phyloP scores from a whole-genome alignment of 805 yeast species.

The Jamesozyma jinghongensis region DNA sequence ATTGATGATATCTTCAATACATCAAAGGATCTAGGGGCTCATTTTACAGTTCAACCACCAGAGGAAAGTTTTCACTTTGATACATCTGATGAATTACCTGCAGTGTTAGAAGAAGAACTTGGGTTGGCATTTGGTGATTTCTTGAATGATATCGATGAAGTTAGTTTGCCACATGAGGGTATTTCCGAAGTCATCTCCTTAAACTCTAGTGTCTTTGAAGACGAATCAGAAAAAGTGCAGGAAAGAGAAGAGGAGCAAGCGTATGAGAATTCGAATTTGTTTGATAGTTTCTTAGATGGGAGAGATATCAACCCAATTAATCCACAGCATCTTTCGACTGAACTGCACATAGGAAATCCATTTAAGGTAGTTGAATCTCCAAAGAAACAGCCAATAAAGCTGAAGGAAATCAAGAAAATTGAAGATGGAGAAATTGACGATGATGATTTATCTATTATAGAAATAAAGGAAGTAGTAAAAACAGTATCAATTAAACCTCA shows the following conservation, averaged over 20 bases:
- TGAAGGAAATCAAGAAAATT: not conserved
- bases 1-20: not conserved
- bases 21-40: not conserved
- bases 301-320: not conserved
- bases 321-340: not conserved
- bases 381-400: not conserved
- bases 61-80: constrained; percentile 4
- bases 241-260: not conserved
- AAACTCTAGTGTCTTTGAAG: not conserved
- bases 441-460: not conserved
- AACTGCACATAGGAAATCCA: constrained; percentile 19
- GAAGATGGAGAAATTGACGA: not conserved
- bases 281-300: not conserved
- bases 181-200: not conserved
- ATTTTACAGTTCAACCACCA: not conserved
- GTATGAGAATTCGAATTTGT: not conserved
- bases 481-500: no score
- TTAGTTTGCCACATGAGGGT: constrained; percentile 1
- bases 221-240: not conserved
- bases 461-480: not conserved
- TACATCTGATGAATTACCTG: constrained; percentile 1
- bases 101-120: constrained; percentile 6
- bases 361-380: constrained; percentile 13
- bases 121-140: constrained; percentile 12
- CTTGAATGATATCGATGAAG: constrained; percentile 11